phyloP scores from a whole-genome alignment of 345 rosid genomes.

The Sisymbrium altissimum region DNA sequence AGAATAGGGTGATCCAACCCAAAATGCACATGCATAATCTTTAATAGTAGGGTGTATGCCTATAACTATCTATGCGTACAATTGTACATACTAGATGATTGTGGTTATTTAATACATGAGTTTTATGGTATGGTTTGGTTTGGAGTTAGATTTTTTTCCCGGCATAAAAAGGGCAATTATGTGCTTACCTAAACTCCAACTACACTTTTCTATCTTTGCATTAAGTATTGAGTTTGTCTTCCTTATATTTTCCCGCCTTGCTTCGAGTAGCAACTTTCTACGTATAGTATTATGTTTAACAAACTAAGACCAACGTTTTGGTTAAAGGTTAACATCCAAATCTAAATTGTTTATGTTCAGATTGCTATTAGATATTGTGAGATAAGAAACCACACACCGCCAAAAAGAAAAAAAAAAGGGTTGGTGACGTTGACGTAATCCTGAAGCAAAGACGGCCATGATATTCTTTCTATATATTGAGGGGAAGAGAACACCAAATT shows the following conservation, averaged over 20 bases:
- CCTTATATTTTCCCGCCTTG: background rate
- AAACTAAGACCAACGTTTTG: background rate
- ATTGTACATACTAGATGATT: background rate
- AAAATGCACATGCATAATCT: background rate
- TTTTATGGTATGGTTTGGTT: background rate
- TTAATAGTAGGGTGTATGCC: background rate
- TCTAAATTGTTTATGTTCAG: constrained; percentile 1
- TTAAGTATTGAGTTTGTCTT: background rate
- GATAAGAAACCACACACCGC: constrained; percentile 19
- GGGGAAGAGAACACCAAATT: background rate
- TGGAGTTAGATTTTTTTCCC: background rate
- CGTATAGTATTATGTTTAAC: background rate
- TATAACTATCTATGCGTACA: background rate
- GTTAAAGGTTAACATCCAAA: constrained; percentile 2
- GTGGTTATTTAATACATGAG: background rate
- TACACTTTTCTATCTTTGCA: background rate
- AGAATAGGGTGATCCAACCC: background rate
- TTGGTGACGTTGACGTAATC: constrained; percentile 11
- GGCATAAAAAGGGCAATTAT: background rate
- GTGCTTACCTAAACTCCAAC: constrained; percentile 17
- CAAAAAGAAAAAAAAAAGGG: background rate
- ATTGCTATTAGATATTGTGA: constrained; percentile 1
- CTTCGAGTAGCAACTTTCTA: background rate
- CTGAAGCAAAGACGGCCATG: constrained; percentile 13
- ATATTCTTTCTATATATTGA: background rate